phyloP scores from a whole-genome alignment of 495 filamentous ascomycete genomes.

The Collariella sp. region DNA sequence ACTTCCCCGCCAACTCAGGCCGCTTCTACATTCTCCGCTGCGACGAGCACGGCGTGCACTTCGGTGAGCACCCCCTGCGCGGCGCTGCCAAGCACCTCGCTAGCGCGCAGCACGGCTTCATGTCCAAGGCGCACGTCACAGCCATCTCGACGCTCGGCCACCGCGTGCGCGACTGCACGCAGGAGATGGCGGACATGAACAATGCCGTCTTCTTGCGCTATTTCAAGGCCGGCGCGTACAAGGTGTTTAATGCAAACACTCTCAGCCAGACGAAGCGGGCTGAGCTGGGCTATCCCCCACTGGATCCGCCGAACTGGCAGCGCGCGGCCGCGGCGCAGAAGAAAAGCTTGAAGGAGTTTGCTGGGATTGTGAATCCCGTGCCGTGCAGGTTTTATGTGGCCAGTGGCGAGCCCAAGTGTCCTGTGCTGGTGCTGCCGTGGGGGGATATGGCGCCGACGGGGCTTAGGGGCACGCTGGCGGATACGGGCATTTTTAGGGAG shows the following conservation, averaged over 20 bases:
- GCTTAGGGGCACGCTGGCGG: conserved; percentile 22
- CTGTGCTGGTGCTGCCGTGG: conserved; percentile 36
- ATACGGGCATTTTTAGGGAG: conserved; percentile 27
- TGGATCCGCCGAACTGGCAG: background rate
- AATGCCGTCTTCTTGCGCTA: conserved; percentile 27
- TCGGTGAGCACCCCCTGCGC: conserved; percentile 29
- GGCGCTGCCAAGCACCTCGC: conserved; percentile 40
- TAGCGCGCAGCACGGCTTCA: conserved; percentile 26
- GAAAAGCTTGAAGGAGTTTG: conserved; percentile 3
- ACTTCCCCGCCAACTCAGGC: conserved; percentile 21
- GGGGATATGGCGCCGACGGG: conserved; percentile 27
- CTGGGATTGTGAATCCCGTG: conserved; percentile 12
- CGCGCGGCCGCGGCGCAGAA: background rate
- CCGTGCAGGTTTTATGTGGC: conserved; percentile 29
- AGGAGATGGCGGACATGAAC: conserved; percentile 22
- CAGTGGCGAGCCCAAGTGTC: conserved; percentile 22
- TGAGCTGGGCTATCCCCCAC: conserved; percentile 9
- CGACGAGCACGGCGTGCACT: conserved; percentile 35
- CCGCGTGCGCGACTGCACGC: conserved; percentile 27
- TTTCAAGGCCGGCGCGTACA: conserved; percentile 25
- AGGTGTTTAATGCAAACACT: conserved; percentile 22
- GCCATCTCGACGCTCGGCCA: conserved; percentile 33
- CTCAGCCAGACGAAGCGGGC: conserved; percentile 15
- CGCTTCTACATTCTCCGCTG: conserved; percentile 38
- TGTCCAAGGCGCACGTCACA: conserved; percentile 23